Conservation (phyloP, 495 filamentous ascomycete genomes). For the Lineolata rhizophorae region DNA sequence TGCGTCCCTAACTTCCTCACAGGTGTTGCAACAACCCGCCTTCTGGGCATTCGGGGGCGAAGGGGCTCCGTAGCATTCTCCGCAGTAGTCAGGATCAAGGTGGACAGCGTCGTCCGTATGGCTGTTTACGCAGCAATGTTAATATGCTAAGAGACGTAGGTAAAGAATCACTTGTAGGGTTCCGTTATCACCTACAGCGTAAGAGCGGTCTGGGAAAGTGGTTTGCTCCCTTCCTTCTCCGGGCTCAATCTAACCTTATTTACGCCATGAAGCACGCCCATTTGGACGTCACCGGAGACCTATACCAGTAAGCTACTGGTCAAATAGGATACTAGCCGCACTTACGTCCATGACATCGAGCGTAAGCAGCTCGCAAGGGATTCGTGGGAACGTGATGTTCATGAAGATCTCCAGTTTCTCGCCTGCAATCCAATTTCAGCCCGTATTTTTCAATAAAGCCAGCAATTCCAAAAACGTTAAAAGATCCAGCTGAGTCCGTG, state of each 20-base stretch:
- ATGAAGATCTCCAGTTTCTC: conserved; percentile 98
- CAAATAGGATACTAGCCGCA: too few relatives aligned
- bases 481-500: too few relatives aligned
- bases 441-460: too few relatives aligned
- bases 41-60: conserved; percentile 48
- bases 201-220: background rate
- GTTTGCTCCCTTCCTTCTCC: conserved; percentile 52
- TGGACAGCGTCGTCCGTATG: conserved; percentile 43
- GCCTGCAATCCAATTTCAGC: conserved; percentile 25
- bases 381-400: conserved; percentile 85
- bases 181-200: too few relatives aligned
- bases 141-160: too few relatives aligned
- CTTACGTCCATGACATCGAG: conserved; percentile 99
- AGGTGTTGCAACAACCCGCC: conserved; percentile 82
- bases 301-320: too few relatives aligned
- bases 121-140: too few relatives aligned
- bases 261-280: conserved; percentile 78
- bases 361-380: conserved; percentile 88
- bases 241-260: conserved; percentile 65
- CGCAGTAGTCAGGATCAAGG: conserved; percentile 82
- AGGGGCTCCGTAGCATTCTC: conserved; percentile 71
- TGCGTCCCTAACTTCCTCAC: conserved; percentile 85
- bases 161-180: too few relatives aligned
- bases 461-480: too few relatives aligned
- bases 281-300: conserved; percentile 89